Evolutionary conservation across 164 flowering plant genomes (phyloP).

Genomic region (Nelumbo lutea): DNA sequence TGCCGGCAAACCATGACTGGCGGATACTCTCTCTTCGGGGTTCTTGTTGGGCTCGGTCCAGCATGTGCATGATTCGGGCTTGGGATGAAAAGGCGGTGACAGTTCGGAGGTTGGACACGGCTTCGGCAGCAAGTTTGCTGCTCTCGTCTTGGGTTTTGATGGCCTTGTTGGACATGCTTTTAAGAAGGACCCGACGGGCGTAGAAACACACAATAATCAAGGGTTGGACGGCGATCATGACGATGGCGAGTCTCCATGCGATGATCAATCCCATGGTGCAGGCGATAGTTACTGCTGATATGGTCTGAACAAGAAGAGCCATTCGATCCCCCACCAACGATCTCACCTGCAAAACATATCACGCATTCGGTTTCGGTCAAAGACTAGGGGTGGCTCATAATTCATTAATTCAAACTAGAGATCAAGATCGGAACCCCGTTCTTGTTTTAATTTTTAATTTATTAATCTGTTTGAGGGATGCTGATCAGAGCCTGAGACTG

Average conservation of each 20-base stretch:
- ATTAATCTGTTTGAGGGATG: no score
- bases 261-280: slow-evolving; percentile 70
- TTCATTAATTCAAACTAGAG: no score
- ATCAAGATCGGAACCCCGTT: no score
- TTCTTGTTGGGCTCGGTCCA: slow-evolving; percentile 56
- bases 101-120: slow-evolving; percentile 71
- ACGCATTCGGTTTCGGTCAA: no score
- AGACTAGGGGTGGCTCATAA: no score
- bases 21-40: slow-evolving; percentile 52
- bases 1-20: slow-evolving; percentile 75
- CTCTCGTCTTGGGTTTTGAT: slow-evolving; percentile 66
- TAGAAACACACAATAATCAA: slow-evolving; percentile 60
- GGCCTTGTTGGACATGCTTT: slow-evolving; percentile 59
- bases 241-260: slow-evolving; percentile 72
- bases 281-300: slow-evolving; percentile 63
- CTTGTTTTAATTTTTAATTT: no score
- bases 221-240: slow-evolving; percentile 87
- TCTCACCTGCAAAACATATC: slow-evolving; percentile 44
- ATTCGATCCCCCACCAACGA: slow-evolving; percentile 73
- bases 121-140: slow-evolving; percentile 83
- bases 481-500: no score
- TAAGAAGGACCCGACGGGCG: slow-evolving; percentile 46
- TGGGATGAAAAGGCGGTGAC: slow-evolving; percentile 81
- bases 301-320: slow-evolving; percentile 63
- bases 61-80: slow-evolving; percentile 56